Conservation (phyloP, 306 rosid genomes). For the Sesbania bispinosa region DNA sequence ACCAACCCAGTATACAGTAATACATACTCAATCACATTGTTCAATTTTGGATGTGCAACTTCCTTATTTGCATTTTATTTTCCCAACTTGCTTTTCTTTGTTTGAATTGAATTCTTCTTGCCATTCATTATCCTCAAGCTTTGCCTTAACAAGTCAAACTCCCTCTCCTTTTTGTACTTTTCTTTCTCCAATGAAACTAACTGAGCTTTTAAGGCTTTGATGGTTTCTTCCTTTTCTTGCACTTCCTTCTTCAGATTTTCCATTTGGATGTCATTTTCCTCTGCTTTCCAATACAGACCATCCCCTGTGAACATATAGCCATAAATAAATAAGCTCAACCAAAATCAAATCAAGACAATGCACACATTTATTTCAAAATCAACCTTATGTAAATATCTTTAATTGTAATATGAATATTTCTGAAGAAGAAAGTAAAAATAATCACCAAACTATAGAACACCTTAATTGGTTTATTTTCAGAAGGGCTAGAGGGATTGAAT, state of each 20-base stretch:
- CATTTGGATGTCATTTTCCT: constrained; percentile 57
- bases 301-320: constrained; percentile 38
- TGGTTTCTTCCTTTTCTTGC: constrained; percentile 62
- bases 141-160: constrained; percentile 83
- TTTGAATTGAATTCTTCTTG: constrained; percentile 40
- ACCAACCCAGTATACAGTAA: constrained; percentile 15
- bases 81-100: constrained; percentile 34
- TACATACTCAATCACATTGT: constrained; percentile 4
- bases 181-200: constrained; percentile 57
- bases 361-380: neutral
- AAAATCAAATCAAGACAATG: neutral
- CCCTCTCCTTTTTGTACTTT: constrained; percentile 56
- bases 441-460: neutral
- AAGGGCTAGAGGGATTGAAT: neutral
- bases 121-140: constrained; percentile 78
- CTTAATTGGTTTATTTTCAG: neutral
- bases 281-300: constrained; percentile 69
- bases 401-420: neutral
- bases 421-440: neutral
- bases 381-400: neutral
- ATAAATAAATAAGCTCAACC: neutral
- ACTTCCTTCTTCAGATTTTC: constrained; percentile 59
- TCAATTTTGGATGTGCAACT: constrained; percentile 2
- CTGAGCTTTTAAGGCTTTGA: constrained; percentile 39
- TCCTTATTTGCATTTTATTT: constrained; percentile 12